Conservation (phyloP, 495 filamentous ascomycete genomes). For the Neurospora sp. region DNA sequence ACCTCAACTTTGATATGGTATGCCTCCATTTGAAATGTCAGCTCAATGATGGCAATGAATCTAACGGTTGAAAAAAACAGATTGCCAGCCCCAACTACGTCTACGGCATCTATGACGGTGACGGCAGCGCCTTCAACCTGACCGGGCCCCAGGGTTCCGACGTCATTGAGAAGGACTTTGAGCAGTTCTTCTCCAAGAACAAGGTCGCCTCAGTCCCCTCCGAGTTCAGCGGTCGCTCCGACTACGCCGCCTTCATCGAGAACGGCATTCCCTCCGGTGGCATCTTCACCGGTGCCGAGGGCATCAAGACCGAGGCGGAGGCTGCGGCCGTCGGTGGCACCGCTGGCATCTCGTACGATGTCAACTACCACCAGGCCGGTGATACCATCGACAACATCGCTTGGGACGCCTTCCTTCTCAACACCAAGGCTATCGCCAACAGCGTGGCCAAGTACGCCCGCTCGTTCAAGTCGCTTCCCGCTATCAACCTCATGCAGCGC, state of each 20-base stretch:
- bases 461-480: conserved; percentile 31
- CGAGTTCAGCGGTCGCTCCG: conserved; percentile 53
- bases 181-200: conserved; percentile 44
- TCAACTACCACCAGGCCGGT: conserved; percentile 50
- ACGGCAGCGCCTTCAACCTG: conserved; percentile 50
- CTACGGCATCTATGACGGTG: conserved; percentile 61
- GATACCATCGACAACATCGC: conserved; percentile 53
- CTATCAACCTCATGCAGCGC: neutral
- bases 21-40: neutral
- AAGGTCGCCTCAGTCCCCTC: conserved; percentile 37
- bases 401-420: conserved; percentile 48
- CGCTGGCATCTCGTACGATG: conserved; percentile 49
- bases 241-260: conserved; percentile 60
- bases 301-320: conserved; percentile 50
- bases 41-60: neutral
- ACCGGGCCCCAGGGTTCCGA: conserved; percentile 55
- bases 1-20: conserved; percentile 70
- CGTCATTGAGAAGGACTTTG: conserved; percentile 52
- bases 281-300: conserved; percentile 61
- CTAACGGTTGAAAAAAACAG: neutral
- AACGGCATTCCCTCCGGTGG: conserved; percentile 55
- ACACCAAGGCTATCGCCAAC: conserved; percentile 52
- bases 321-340: conserved; percentile 48
- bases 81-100: conserved; percentile 64
- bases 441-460: conserved; percentile 52